These are phyloP conservation scores for Ogataea minuta DNA, from an alignment of 805 yeast species.

Conservation along the genomic window DNA sequence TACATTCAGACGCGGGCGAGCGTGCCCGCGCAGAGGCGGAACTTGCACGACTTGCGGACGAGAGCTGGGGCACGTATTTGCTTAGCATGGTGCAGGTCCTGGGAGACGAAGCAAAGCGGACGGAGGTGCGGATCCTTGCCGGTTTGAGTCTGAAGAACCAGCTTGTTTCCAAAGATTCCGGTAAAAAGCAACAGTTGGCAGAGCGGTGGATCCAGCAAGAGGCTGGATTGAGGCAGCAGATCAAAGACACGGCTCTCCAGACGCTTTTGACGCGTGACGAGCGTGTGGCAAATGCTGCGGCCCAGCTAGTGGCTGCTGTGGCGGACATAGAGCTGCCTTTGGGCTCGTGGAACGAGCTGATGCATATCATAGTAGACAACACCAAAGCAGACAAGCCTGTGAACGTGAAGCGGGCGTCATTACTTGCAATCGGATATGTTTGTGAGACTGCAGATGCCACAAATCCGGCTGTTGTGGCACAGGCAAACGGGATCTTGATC, in stretches of 20 bases:
- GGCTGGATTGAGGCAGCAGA: conserved; percentile 50
- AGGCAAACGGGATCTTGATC: conserved; percentile 87
- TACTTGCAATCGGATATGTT: conserved; percentile 89
- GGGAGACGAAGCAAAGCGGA: conserved; percentile 57
- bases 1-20: conserved; percentile 60
- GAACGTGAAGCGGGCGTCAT: conserved; percentile 79
- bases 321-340: conserved; percentile 94
- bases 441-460: conserved; percentile 91
- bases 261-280: conserved; percentile 66
- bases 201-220: conserved; percentile 75
- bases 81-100: conserved; percentile 68
- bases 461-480: conserved; percentile 72
- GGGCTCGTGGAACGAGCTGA: conserved; percentile 84
- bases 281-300: conserved; percentile 83
- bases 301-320: conserved; percentile 93
- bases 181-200: conserved; percentile 55
- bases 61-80: conserved; percentile 74
- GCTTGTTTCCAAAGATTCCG: conserved; percentile 73
- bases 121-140: conserved; percentile 90
- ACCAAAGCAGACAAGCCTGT: conserved; percentile 78
- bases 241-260: conserved; percentile 62
- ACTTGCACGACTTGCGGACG: conserved; percentile 65
- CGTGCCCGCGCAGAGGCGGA: conserved; percentile 80
- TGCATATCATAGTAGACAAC: conserved; percentile 79
- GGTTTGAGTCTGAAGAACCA: conserved; percentile 86